These are phyloP conservation scores for Cornus suecica DNA, from an alignment of 148 eudicot genomes.

Conservation along the genomic window DNA sequence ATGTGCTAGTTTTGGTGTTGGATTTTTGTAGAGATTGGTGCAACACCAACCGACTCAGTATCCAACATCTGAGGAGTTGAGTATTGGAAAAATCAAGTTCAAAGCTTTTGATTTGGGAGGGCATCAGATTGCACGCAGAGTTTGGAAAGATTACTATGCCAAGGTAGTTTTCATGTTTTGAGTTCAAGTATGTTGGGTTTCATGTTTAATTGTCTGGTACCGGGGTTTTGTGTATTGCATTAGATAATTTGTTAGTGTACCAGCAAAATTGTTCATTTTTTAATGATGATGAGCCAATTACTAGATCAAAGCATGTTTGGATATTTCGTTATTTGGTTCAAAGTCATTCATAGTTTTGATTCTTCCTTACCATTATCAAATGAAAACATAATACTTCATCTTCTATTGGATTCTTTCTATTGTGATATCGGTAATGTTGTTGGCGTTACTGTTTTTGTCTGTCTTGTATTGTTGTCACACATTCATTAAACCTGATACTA, in stretches of 20 bases:
- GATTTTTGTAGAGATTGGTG: constrained; percentile 53
- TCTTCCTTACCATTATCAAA: not conserved
- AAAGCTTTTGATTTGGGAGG: constrained; percentile 87
- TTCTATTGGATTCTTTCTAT: not conserved
- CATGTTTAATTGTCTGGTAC: not conserved
- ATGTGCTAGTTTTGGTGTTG: constrained; percentile 3
- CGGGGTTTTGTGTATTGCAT: not conserved
- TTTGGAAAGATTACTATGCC: constrained; percentile 90
- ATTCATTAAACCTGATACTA: not conserved
- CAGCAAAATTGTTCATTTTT: not conserved
- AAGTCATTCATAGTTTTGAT: not conserved
- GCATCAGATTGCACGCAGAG: constrained; percentile 77
- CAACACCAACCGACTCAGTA: constrained; percentile 82
- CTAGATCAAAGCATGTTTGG: not conserved
- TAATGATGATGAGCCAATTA: not conserved
- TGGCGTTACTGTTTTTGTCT: not conserved
- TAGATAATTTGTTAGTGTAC: not conserved
- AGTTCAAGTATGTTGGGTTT: not conserved
- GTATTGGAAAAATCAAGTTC: constrained; percentile 77
- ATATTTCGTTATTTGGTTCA: not conserved
- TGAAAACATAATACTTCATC: too few species aligned
- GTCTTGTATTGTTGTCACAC: not conserved
- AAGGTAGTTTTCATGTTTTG: constrained; percentile 35
- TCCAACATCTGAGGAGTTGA: constrained; percentile 76
- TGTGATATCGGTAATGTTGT: not conserved